Base-by-base conservation (phyloP, 2,329 filamentous ascomycete genomes). In the Trichoderma sp. region DNA sequence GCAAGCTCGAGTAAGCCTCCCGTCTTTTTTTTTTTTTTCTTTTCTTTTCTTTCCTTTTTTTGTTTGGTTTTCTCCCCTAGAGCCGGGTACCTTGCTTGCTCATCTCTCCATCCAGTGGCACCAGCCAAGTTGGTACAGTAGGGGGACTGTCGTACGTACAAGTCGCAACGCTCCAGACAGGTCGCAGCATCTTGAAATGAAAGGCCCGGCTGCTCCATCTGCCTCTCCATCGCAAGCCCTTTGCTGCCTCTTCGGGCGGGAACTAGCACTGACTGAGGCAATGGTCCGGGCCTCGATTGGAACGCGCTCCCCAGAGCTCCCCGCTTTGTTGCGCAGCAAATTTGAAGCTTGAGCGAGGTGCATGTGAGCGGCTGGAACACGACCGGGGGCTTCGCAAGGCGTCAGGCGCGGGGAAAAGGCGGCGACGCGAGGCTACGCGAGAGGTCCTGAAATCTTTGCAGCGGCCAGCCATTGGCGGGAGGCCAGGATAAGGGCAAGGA, bases 371-470 rank as follows among this genome's bases (percentile, higher is more conserved):
- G 64, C 54, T 59, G 64, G 53, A 45, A 59, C 42, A 59, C 17
- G 22, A 37, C 29, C 53, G 19, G 54, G 52, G 59, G 54, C 29
- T 34, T 50, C 29, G 50, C 54, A 59, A 60, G 64, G 64, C 61
- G 45, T 60, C 53, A 39, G 67, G 54, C 67, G 67, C 61, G 67
- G 67, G 67, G 61, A 66, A 65, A 39, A 60, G 54, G 60, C 58
- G 39, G 59, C 67, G 60, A 13, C 37, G 59, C 59, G 59, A 68
- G 59, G 67, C 67, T 58, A 68, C 59, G 67, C 67, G 61, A 66
- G 56, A 68, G 60, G 67, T 68, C 67, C 67, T 68, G 67, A 64
- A 68, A 68, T 64, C 35, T 63, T 25, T 56, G 13, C 32, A 29
- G 32, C 45, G 27, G 58, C 59, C 35, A 45, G 52, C 53, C 32